A percentile compares a stretch with the other conserved stretches of the same genome.
These are phyloP conservation scores for Sambucus nigra DNA, from an alignment of 129 eudicot genomes.

Conservation along the genomic window DNA sequence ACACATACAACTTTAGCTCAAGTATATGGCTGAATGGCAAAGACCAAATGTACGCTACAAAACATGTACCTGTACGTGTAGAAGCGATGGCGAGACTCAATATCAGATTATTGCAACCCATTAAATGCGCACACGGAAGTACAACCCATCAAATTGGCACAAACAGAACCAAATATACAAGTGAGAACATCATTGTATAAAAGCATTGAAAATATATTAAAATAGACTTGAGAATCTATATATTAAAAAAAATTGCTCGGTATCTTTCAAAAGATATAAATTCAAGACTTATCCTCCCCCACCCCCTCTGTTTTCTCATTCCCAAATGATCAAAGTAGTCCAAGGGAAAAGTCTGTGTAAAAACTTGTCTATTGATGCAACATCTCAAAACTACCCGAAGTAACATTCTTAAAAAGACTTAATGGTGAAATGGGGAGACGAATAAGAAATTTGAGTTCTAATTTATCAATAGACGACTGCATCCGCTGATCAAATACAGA, in stretches of 20 bases:
- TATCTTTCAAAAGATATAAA: background rate
- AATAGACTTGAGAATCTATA: background rate
- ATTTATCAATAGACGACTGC: background rate
- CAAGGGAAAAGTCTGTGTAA: background rate
- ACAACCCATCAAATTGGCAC: conserved; percentile 14
- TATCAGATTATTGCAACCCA: too few relatives aligned
- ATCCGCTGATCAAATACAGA: background rate
- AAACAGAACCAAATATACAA: background rate
- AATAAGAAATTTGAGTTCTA: background rate
- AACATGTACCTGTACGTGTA: too few relatives aligned
- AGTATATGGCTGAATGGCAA: too few relatives aligned
- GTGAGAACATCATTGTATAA: background rate
- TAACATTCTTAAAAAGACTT: background rate
- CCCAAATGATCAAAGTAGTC: too few relatives aligned
- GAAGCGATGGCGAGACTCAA: too few relatives aligned
- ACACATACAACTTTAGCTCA: too few relatives aligned
- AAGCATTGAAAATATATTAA: background rate
- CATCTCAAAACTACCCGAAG: background rate
- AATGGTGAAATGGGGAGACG: background rate
- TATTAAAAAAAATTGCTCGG: too few relatives aligned
- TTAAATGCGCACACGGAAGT: conserved; percentile 10
- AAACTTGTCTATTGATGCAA: background rate
- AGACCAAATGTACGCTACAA: too few relatives aligned
- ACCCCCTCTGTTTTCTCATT: background rate
- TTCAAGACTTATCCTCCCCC: background rate